These are phyloP conservation scores for Xylariaceae sp. DNA, from an alignment of 2,329 filamentous ascomycete species.

Conservation along the genomic window DNA sequence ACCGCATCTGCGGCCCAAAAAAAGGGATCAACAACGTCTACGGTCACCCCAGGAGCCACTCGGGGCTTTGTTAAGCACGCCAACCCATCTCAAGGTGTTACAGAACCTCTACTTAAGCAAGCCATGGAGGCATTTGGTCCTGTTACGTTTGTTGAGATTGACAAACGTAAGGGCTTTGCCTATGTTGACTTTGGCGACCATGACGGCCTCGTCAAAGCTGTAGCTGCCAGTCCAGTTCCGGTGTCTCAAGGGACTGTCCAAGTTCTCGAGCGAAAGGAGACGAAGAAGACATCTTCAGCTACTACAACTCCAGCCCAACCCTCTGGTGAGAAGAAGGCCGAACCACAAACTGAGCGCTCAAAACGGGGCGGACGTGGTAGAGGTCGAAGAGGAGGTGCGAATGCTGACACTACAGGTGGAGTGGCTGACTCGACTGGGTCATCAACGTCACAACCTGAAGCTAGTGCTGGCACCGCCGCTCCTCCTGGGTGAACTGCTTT, in stretches of 20 bases:
- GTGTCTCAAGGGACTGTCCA: conserved; percentile 87
- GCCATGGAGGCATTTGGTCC: conserved; percentile 76
- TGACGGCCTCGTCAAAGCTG: conserved; percentile 75
- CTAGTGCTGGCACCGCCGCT: conserved; percentile 6
- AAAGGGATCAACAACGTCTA: conserved; percentile 39
- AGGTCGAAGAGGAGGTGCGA: conserved; percentile 37
- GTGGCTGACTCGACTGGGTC: conserved; percentile 16
- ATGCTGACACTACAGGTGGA: conserved; percentile 15
- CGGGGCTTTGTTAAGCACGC: conserved; percentile 82
- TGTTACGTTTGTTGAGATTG: conserved; percentile 84
- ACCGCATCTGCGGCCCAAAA: conserved; percentile 36
- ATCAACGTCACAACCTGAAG: conserved; percentile 19
- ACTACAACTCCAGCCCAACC: conserved; percentile 27
- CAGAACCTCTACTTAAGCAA: conserved; percentile 76
- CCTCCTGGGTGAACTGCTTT: conserved; percentile 25
- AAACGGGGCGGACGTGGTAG: conserved; percentile 41
- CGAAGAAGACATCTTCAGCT: conserved; percentile 38
- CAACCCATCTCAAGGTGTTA: conserved; percentile 90
- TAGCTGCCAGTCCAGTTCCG: conserved; percentile 79
- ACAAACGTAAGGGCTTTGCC: conserved; percentile 92
- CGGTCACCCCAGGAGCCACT: conserved; percentile 54
- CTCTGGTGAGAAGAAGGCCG: conserved; percentile 32
- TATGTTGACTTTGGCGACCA: conserved; percentile 87
- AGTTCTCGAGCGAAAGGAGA: conserved; percentile 80
- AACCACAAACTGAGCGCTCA: conserved; percentile 35